A percentile compares a stretch with the other conserved stretches of the same genome.
Conservation (phyloP, 108 stramenopile species). For the Cyclotella baltica region DNA sequence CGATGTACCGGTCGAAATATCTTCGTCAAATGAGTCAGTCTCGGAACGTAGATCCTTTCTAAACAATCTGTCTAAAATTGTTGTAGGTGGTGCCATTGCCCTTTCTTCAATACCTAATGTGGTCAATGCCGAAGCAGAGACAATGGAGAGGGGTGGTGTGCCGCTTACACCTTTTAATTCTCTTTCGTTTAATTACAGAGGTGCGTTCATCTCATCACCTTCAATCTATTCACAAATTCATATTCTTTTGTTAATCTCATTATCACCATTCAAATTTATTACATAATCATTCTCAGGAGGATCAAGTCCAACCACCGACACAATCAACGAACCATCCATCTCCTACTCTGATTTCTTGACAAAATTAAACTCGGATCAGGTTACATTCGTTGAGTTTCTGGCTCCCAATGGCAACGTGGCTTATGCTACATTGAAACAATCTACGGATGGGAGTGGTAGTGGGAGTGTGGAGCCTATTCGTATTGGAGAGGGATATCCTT, state of each 20-base stretch:
- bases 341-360: constrained; percentile 69
- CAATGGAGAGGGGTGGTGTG: constrained; percentile 53
- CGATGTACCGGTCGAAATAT: too few species aligned
- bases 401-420: constrained; percentile 85
- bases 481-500: constrained; percentile 82
- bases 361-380: constrained; percentile 62
- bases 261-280: not conserved
- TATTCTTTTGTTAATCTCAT: too few species aligned
- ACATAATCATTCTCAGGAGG: constrained; percentile 26
- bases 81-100: not conserved
- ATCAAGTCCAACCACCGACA: constrained; percentile 47
- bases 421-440: constrained; percentile 71
- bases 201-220: too few species aligned
- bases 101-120: not conserved
- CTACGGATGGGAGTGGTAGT: constrained; percentile 15
- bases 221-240: too few species aligned
- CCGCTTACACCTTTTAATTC: constrained; percentile 76
- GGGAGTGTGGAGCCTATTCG: constrained; percentile 55
- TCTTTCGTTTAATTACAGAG: constrained; percentile 78
- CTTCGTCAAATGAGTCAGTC: too few species aligned
- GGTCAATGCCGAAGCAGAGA: constrained; percentile 41
- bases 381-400: constrained; percentile 80
- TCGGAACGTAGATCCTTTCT: not conserved
- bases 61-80: not conserved
- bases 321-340: constrained; percentile 73